phyloP scores from a whole-genome alignment of 495 filamentous ascomycete genomes.

The Aspergillus taichungensis region DNA sequence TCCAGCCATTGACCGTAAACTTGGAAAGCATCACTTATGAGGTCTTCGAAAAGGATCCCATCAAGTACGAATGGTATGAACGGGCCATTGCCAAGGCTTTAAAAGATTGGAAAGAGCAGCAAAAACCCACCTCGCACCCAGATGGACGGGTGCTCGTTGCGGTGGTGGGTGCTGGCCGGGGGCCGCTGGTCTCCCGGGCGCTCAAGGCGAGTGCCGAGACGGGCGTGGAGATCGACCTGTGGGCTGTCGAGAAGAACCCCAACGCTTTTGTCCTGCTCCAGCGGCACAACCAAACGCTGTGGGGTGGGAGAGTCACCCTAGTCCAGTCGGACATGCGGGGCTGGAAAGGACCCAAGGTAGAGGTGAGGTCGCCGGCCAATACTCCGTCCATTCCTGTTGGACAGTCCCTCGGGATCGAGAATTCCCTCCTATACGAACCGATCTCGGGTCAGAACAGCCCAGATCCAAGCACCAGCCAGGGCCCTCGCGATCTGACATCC shows the following conservation, averaged over 20 bases:
- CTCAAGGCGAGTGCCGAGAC: slow-evolving; percentile 68
- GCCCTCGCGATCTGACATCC: slow-evolving; percentile 15
- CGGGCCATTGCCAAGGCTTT: slow-evolving; percentile 73
- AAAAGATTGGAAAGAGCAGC: slow-evolving; percentile 62
- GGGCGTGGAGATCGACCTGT: slow-evolving; percentile 69
- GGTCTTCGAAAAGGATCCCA: slow-evolving; percentile 95
- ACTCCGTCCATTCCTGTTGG: slow-evolving; percentile 15
- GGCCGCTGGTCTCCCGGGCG: slow-evolving; percentile 80
- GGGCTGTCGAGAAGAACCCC: slow-evolving; percentile 96
- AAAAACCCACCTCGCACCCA: slow-evolving; percentile 61
- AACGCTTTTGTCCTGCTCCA: slow-evolving; percentile 92
- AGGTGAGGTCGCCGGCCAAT: slow-evolving; percentile 6
- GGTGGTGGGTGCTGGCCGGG: slow-evolving; percentile 86
- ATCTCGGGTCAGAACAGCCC: neutral
- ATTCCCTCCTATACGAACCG: slow-evolving; percentile 17
- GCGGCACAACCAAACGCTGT: slow-evolving; percentile 67
- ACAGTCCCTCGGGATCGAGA: slow-evolving; percentile 26
- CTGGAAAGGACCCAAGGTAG: slow-evolving; percentile 64
- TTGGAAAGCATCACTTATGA: slow-evolving; percentile 96
- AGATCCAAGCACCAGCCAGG: slow-evolving; percentile 12
- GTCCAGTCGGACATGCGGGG: slow-evolving; percentile 96
- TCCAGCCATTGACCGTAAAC: slow-evolving; percentile 93
- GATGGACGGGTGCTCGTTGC: slow-evolving; percentile 74
- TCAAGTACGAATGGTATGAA: slow-evolving; percentile 97
- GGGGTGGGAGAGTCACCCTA: slow-evolving; percentile 67